These are phyloP conservation scores for Raphanus hybrid DNA, from an alignment of 441 rosid species.

Conservation along the genomic window DNA sequence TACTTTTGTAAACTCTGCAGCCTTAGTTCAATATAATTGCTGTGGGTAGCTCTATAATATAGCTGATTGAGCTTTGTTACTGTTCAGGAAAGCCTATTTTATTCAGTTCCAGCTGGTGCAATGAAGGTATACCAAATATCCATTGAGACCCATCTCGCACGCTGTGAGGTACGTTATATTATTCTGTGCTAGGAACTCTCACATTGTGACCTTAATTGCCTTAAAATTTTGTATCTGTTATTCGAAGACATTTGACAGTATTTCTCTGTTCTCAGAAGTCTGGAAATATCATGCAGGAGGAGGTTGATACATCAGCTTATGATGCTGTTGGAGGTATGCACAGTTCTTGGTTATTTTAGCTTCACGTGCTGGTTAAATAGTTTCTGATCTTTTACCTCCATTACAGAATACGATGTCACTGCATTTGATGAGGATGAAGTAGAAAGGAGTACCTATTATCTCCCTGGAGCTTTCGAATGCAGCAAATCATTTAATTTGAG, in stretches of 20 bases:
- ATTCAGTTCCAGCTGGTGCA: conserved; percentile 88
- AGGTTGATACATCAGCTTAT: conserved; percentile 79
- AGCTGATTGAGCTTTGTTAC: conserved; percentile 36
- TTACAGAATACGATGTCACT: conserved; percentile 57
- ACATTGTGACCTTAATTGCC: conserved; percentile 24
- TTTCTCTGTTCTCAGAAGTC: conserved; percentile 60
- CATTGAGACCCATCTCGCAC: conserved; percentile 76
- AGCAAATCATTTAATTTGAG: conserved; percentile 59
- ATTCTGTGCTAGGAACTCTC: conserved; percentile 26
- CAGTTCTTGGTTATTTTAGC: conserved; percentile 25
- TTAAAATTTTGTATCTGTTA: conserved; percentile 17
- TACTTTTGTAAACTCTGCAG: conserved; percentile 22
- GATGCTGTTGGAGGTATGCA: conserved; percentile 77
- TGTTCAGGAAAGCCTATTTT: conserved; percentile 95
- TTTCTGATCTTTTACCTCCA: conserved; percentile 43
- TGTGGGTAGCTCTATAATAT: conserved; percentile 21
- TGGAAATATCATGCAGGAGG: conserved; percentile 84
- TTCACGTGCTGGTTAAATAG: conserved; percentile 34
- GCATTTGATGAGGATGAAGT: conserved; percentile 88
- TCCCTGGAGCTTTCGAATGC: conserved; percentile 68
- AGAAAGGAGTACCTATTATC: conserved; percentile 78
- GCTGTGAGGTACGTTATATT: conserved; percentile 65
- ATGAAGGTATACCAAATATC: conserved; percentile 79
- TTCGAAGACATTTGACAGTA: conserved; percentile 20
- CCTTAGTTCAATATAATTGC: conserved; percentile 24